Percentiles rank a stretch among this genome's conserved stretches.
Conservation (phyloP, 306 rosid species). For the Cucurbita maxima region DNA sequence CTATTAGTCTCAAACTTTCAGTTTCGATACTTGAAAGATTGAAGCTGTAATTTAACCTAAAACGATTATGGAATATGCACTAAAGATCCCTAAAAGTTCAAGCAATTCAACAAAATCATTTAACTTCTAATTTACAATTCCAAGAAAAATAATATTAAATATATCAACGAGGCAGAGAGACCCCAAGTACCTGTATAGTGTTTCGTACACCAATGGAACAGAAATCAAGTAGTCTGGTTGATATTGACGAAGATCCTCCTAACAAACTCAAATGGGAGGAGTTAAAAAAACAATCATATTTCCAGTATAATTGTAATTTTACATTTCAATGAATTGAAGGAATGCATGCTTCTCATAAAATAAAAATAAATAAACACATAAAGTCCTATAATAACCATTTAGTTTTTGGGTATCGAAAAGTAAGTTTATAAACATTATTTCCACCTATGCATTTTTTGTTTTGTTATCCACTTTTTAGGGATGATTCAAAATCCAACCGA, state of each 20-base stretch:
- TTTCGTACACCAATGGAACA: conserved; percentile 86
- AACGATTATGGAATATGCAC: background rate
- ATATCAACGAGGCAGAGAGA: background rate
- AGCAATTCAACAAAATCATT: background rate
- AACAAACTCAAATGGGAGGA: conserved; percentile 7
- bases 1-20: background rate
- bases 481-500: too few relatives aligned
- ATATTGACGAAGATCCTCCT: conserved; percentile 63
- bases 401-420: background rate
- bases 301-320: background rate
- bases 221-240: conserved; percentile 68
- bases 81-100: background rate
- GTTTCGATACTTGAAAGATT: too few relatives aligned
- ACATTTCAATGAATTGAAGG: background rate
- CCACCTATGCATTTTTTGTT: background rate
- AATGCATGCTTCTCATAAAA: background rate
- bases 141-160: background rate
- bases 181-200: conserved; percentile 63
- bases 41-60: background rate
- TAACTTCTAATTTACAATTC: background rate
- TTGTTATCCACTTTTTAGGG: background rate
- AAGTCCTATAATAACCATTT: background rate
- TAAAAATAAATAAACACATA: too few relatives aligned
- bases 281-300: background rate
- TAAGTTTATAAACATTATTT: too few relatives aligned